phyloP scores from a whole-genome alignment of 2,329 filamentous ascomycete genomes.

The Elsinoe australis region DNA sequence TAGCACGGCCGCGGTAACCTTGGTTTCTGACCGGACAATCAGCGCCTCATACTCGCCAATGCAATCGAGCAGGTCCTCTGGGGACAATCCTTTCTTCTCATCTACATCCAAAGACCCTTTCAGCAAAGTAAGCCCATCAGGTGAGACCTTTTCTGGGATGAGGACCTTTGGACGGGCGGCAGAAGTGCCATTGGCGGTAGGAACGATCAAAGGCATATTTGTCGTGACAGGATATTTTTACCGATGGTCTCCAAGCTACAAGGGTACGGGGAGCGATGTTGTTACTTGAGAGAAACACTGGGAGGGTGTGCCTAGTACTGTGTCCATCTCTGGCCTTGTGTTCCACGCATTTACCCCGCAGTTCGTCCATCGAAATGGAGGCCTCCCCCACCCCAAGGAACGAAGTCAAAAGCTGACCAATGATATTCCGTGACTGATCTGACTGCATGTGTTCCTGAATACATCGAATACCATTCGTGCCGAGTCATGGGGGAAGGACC shows the following conservation, averaged over 20 bases:
- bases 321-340: conserved; percentile 8
- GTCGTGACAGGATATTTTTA: no score
- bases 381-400: background rate
- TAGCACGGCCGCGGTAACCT: conserved; percentile 64
- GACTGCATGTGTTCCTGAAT: background rate
- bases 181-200: conserved; percentile 25
- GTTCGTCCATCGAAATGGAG: conserved; percentile 1
- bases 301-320: conserved; percentile 8
- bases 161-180: conserved; percentile 49
- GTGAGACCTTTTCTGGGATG: conserved; percentile 71
- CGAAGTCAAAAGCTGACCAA: conserved; percentile 8
- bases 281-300: conserved; percentile 7
- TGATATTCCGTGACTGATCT: background rate
- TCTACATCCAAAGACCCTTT: conserved; percentile 62
- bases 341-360: conserved; percentile 15
- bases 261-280: conserved; percentile 10
- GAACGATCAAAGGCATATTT: conserved; percentile 14
- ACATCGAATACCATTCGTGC: background rate
- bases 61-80: conserved; percentile 56
- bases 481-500: background rate
- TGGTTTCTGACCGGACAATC: conserved; percentile 73
- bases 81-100: conserved; percentile 53
- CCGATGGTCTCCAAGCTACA: conserved; percentile 8
- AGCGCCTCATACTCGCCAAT: conserved; percentile 68
- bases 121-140: conserved; percentile 67